Evolutionary conservation across 1,139 yeast species (phyloP).

Genomic region (Kazachstania sp.): DNA sequence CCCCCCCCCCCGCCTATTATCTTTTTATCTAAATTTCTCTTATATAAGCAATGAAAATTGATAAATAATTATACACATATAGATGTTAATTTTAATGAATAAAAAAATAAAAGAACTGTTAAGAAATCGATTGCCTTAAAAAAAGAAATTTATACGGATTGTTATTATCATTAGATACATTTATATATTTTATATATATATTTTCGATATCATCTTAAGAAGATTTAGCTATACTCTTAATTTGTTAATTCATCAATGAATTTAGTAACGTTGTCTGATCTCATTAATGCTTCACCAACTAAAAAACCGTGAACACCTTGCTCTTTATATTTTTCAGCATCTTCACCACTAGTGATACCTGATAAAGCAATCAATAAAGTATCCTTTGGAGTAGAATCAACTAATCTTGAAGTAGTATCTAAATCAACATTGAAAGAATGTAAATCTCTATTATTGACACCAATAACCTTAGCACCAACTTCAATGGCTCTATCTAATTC

Average conservation of each 20-base stretch:
- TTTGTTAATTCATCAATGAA: constrained; percentile 34
- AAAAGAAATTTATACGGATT: too few relatives aligned
- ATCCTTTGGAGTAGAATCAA: constrained; percentile 50
- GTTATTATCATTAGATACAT: too few relatives aligned
- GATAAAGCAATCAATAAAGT: constrained; percentile 77
- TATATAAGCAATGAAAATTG: background rate
- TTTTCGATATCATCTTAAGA: too few relatives aligned
- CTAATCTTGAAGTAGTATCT: constrained; percentile 66
- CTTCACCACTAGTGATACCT: constrained; percentile 66
- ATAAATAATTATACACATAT: background rate
- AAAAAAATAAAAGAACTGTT: constrained; percentile 1
- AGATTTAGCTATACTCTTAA: background rate
- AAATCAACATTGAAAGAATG: constrained; percentile 87
- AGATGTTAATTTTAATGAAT: too few relatives aligned
- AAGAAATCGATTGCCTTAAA: constrained; percentile 17
- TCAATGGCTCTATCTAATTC: constrained; percentile 63
- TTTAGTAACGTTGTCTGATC: constrained; percentile 39
- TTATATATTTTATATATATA: too few relatives aligned
- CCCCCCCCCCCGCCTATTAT: background rate
- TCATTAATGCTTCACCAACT: constrained; percentile 94
- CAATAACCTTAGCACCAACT: constrained; percentile 74
- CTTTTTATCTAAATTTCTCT: background rate
- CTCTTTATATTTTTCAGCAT: constrained; percentile 59
- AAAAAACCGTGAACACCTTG: constrained; percentile 82
- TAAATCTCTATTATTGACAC: constrained; percentile 89